Percentiles rank a stretch among this genome's conserved stretches.
Evolutionary conservation across 2,329 filamentous ascomycete genomes (phyloP).

Genomic region (Fusarium decemcellulare): DNA sequence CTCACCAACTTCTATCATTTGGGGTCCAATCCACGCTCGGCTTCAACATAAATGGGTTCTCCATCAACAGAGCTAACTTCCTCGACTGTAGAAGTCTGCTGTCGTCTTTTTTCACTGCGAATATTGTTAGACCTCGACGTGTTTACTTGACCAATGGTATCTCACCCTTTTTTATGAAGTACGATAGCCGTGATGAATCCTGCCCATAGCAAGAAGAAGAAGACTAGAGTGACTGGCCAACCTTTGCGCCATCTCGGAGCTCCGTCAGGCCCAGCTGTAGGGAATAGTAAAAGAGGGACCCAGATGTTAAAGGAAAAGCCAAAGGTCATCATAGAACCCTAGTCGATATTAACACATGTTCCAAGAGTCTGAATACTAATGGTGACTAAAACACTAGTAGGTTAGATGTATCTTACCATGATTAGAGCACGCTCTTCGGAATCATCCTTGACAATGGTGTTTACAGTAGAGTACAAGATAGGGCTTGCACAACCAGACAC

Average conservation of each 20-base stretch:
- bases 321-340: constrained; percentile 21
- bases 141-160: not conserved
- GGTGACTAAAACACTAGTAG: no score
- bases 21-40: not conserved
- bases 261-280: constrained; percentile 5
- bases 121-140: not conserved
- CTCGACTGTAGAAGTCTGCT: not conserved
- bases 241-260: constrained; percentile 21
- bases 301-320: constrained; percentile 16
- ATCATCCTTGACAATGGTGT: constrained; percentile 1
- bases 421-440: constrained; percentile 1
- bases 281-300: constrained; percentile 15
- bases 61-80: not conserved
- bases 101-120: not conserved
- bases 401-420: not conserved
- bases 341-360: not conserved
- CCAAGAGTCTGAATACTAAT: no score
- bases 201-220: constrained; percentile 14
- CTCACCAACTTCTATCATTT: not conserved
- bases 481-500: not conserved
- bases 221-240: constrained; percentile 9
- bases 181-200: constrained; percentile 6
- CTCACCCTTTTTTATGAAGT: constrained; percentile 1
- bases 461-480: not conserved
- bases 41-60: not conserved